These are phyloP conservation scores for Sphagnum fallax DNA, from an alignment of 228 moss, liverwort and hornwort species.

Conservation along the genomic window DNA sequence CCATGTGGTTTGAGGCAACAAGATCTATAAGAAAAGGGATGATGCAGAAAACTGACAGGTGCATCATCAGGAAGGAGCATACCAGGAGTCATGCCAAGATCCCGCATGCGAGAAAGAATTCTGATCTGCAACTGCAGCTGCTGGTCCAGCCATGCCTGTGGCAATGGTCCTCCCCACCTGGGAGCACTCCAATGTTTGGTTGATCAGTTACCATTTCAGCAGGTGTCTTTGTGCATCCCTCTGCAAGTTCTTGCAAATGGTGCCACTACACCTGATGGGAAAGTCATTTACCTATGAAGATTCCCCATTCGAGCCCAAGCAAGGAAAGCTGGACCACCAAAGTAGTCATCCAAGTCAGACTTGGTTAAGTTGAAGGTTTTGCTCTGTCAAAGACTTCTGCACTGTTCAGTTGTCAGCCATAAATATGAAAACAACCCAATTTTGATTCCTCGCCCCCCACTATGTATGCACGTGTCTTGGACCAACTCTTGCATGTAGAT, in stretches of 20 bases:
- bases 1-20: no score
- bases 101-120: conserved; percentile 68
- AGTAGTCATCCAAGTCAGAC: conserved; percentile 75
- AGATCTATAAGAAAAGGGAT: no score
- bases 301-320: conserved; percentile 97
- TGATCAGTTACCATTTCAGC: background rate
- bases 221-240: background rate
- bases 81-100: conserved; percentile 90
- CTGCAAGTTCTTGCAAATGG: no score
- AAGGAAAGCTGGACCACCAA: conserved; percentile 88
- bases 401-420: conserved; percentile 3
- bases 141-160: conserved; percentile 79
- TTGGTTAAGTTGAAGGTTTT: conserved; percentile 64
- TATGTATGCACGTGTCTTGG: no score
- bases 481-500: no score
- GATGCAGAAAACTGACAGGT: no score
- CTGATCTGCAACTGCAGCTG: conserved; percentile 66
- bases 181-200: conserved; percentile 9
- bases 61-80: background rate
- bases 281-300: conserved; percentile 50
- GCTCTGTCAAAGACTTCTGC: conserved; percentile 36
- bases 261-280: no score
- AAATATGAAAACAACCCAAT: background rate
- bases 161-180: conserved; percentile 91
- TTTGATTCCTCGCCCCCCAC: background rate